These are phyloP conservation scores for Microstegium vimineum DNA, from an alignment of 176 grass and related monocot genomes.

Conservation along the genomic window DNA sequence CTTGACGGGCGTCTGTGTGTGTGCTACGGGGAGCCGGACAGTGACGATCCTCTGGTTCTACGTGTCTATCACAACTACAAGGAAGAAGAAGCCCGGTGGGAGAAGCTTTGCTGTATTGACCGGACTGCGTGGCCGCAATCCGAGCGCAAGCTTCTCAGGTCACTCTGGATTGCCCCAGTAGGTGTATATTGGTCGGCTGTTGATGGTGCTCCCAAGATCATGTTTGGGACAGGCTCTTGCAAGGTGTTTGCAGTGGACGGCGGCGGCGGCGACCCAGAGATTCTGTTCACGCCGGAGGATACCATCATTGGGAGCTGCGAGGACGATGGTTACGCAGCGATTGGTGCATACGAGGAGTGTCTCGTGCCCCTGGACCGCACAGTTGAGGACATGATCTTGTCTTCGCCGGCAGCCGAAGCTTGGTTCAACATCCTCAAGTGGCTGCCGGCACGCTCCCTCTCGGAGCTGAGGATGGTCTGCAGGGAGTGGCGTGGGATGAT, in stretches of 20 bases:
- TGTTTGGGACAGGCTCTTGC: slow-evolving; percentile 24
- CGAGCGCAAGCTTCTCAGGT: neutral
- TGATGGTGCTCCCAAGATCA: neutral
- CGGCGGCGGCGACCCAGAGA: neutral
- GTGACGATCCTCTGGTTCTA: neutral
- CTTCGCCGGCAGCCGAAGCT: neutral
- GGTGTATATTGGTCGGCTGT: neutral
- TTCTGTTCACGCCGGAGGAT: neutral
- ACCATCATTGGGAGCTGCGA: neutral
- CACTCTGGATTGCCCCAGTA: neutral
- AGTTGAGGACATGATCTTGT: neutral
- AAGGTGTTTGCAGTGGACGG: slow-evolving; percentile 14
- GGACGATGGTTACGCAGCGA: neutral
- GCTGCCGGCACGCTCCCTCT: slow-evolving; percentile 11
- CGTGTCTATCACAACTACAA: neutral
- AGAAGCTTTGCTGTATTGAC: slow-evolving; percentile 11
- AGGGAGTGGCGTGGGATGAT: slow-evolving; percentile 13
- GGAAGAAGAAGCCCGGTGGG: neutral
- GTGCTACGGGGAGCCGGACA: neutral
- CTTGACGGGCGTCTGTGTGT: slow-evolving; percentile 4
- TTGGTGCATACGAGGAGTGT: neutral
- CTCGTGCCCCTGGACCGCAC: neutral
- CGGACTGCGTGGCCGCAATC: neutral
- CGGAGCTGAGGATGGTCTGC: slow-evolving; percentile 12
- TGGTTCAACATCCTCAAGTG: slow-evolving; percentile 30